Evolutionary conservation across 495 filamentous ascomycete genomes (phyloP), one percentile per base, ranked within the genome.

Genomic region (Penicillium pancosmium): DNA sequence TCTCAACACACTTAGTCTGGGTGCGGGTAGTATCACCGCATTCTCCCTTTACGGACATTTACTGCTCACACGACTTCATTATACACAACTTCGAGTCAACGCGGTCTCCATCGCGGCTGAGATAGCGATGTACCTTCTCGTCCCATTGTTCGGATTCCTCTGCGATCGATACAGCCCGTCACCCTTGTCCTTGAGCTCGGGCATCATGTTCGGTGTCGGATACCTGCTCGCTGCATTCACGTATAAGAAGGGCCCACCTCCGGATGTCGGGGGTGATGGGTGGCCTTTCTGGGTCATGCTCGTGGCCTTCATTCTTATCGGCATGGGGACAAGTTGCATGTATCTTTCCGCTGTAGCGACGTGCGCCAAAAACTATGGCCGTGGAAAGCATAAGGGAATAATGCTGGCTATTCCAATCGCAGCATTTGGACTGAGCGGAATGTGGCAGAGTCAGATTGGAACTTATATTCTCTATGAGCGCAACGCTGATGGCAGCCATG

Each of bases 281-380:
- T 88, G 86, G 81, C 88, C 91, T 4, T 95, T 92, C 60, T 82
- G 79, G 68, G 76, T 89, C 57, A 96, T 98, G 94, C 71, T 96
- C 3, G 54, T 89, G 51, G 90, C 91, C 2, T 98, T 98, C 64
- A 80, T 90, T 18, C 76, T 78, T 8, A 84, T 97, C 49, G 94
- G 94, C 1, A 82, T 86, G 60, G 93, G 87, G 5, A 97, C 94
- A 0, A 87, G 88, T 59, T 82, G 82, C 65, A 91, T 98, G 88
- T 97, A 98, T 69, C 69, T 97, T 25, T 81, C 84, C 36, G 89
- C 90, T 0, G 88, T 98, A 31, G 92, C 94, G 21, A 96, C 93
- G 2, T 96, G 92, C 59, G 94, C 93, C 23, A 98, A 98, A 84
- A 98, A 97, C 73, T 97, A 98, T 71, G 91, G 93, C 18, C 80